These are phyloP conservation scores for Cercospora sp. DNA, from an alignment of 2,329 filamentous ascomycete genomes.

Conservation along the genomic window DNA sequence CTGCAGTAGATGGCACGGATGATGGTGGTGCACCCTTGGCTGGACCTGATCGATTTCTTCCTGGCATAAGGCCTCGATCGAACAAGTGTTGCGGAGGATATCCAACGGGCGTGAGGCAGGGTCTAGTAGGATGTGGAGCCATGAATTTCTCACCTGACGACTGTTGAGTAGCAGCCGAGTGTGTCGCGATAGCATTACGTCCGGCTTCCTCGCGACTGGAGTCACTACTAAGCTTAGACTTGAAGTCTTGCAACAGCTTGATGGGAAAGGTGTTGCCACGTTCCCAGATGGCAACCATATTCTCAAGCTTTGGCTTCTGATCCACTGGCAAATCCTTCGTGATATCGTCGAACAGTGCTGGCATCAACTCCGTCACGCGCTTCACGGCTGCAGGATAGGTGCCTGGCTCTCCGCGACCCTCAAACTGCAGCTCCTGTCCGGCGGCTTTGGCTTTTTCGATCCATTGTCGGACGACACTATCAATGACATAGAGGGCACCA, in stretches of 20 bases:
- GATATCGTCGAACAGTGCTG: slow-evolving; percentile 93
- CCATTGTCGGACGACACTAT: slow-evolving; percentile 99
- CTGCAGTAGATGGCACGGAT: slow-evolving; percentile 13
- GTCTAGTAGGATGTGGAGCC: slow-evolving; percentile 35
- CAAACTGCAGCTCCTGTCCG: slow-evolving; percentile 67
- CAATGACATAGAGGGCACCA: slow-evolving; percentile 99
- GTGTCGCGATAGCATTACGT: slow-evolving; percentile 23
- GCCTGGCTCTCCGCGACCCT: slow-evolving; percentile 78
- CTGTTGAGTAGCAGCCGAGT: slow-evolving; percentile 19
- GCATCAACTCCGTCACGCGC: slow-evolving; percentile 93
- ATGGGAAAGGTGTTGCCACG: slow-evolving; percentile 87
- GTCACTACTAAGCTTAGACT: slow-evolving; percentile 55
- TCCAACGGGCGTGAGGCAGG: slow-evolving; percentile 34
- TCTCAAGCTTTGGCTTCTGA: slow-evolving; percentile 98
- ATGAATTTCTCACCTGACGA: slow-evolving; percentile 33
- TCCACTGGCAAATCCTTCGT: slow-evolving; percentile 82
- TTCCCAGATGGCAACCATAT: slow-evolving; percentile 97
- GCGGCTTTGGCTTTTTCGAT: slow-evolving; percentile 88
- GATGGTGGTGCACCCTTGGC: slow-evolving; percentile 20
- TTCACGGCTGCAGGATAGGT: slow-evolving; percentile 93
- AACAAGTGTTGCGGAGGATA: slow-evolving; percentile 36
- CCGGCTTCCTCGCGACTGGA: slow-evolving; percentile 14
- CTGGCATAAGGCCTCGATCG: slow-evolving; percentile 35
- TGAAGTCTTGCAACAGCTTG: slow-evolving; percentile 77
- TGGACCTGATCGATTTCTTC: slow-evolving; percentile 18